Evolutionary conservation across 2,329 filamentous ascomycete genomes (phyloP).

Genomic region (Neocucurbitaria cava): DNA sequence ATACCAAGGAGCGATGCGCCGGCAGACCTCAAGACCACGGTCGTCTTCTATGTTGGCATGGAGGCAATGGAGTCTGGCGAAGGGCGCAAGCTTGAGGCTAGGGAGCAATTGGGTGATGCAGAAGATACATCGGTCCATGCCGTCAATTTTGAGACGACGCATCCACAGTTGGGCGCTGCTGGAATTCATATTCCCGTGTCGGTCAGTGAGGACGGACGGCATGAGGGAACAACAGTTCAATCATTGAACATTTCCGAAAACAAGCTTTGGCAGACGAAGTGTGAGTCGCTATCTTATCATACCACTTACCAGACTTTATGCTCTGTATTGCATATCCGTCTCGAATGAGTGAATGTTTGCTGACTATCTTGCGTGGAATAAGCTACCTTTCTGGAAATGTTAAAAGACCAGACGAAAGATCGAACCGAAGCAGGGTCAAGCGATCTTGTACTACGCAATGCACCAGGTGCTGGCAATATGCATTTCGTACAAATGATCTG

Average conservation of each 20-base stretch:
- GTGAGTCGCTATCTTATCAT: conserved; percentile 47
- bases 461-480: conserved; percentile 74
- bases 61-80: conserved; percentile 69
- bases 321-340: background rate
- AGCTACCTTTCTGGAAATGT: conserved; percentile 62
- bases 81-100: conserved; percentile 60
- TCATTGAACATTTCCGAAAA: conserved; percentile 70
- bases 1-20: conserved; percentile 71
- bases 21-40: conserved; percentile 71
- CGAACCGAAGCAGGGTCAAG: conserved; percentile 15
- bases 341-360: conserved; percentile 3
- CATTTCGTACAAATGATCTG: conserved; percentile 91
- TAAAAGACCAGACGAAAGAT: conserved; percentile 64
- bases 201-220: conserved; percentile 62
- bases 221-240: conserved; percentile 74
- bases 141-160: conserved; percentile 73
- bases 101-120: conserved; percentile 56
- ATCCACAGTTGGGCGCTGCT: conserved; percentile 76
- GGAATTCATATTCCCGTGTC: conserved; percentile 71
- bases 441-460: conserved; percentile 64
- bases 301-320: background rate
- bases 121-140: conserved; percentile 61
- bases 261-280: conserved; percentile 79
- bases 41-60: conserved; percentile 81
- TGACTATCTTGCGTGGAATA: conserved; percentile 57